Evolutionary conservation across 2,329 filamentous ascomycete species (phyloP), one percentile per base, ranked within the genome.

Genomic region (Ophiostoma novo-ulmi): DNA sequence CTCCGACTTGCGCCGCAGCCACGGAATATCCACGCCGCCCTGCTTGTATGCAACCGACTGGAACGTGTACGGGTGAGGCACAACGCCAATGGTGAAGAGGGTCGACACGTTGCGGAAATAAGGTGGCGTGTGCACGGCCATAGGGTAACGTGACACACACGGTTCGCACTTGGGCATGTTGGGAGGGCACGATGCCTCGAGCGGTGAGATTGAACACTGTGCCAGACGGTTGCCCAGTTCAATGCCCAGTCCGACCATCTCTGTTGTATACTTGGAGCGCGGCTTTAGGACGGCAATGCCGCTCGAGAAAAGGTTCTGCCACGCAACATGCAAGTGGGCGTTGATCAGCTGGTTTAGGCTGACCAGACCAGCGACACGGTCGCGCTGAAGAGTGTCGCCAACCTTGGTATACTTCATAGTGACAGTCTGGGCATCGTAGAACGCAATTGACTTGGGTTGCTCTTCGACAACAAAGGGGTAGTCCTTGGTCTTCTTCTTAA

Each of bases 21-120:
- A 90, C 8, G 82, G 79, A 1, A 89, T 80, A 67, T 89, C 89
- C 67, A 92, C 81, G 1, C 84, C 81, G 2, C 87, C 83, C 58
- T 86, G 84, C 71, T 88, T 85, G 73, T 88, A 85, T 71, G 88
- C 84, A 22, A 98, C 82, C 14, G 88, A 86, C 70, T 89, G 86
- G 61, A 93, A 84, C 1, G 94, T 97, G 82, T 93, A 97, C 0
- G 95, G 95, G 78, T 99, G 95, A 0, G 94, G 94, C 14, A 98
- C 90, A 0, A 89, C 91, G 72, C 91, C 93, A 73, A 99, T 91
- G 2, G 91, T 93, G 81, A 93, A 98, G 20, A 90, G 78, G 1
- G 83, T 84, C 17, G 89, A 89, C 5, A 85, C 85, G 79, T 97
- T 97, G 70, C 85, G 85, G 79, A 92, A 95, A 22, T 85, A 81